Base-by-base conservation (phyloP, 495 filamentous ascomycete species). In the Aspergillus mulundensis region DNA sequence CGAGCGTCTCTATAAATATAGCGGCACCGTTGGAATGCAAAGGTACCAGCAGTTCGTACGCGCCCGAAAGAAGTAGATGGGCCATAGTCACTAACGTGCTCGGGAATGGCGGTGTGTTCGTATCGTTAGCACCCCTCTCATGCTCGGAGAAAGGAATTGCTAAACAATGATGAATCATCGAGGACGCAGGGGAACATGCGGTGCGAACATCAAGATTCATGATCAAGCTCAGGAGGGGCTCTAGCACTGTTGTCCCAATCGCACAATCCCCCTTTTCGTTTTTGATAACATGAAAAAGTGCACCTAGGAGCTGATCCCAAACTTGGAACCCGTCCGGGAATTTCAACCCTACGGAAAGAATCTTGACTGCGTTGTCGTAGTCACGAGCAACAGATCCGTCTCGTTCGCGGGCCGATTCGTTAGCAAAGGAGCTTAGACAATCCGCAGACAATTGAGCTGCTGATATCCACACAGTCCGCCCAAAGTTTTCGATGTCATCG, bases 351-450 rank as follows among this genome's bases (percentile, higher is more conserved):
- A 81, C 70, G 48, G 86, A 80, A 1, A 95, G 76, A 32, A 91
- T 76, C 42, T 78, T 85, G 40, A 83, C 77, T 20, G 84, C 71
- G 38, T 90, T 86, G n/a, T 85, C 83, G 54, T 87, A 91, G 38
- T 90, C 85, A 30, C 80, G 69, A 18, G 74, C 69, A 18, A 72
- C 64, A 32, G 70, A 70, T 5, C 73, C 75, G 58, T 77, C 71
- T 7, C 70, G 73, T 23, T 72, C 71, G 46, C 73, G 69, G n/a
- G 70, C 64, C 48, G 72, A 73, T 50, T 79, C 74, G 7, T 65
- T 61, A 16, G 74, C 70, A 42, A 73, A 71, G 1, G 72, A 75
- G 34, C 63, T 56, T 28, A 78, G 44, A 36, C 68, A 66, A 57
- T 71, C 61, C 10, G 67, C 63, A 41, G 70, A 63, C 28, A 67